A percentile compares a stretch with the other conserved stretches of the same genome.
phyloP scores from a whole-genome alignment of 2,329 filamentous ascomycete genomes.

The Hortaea sp. region DNA sequence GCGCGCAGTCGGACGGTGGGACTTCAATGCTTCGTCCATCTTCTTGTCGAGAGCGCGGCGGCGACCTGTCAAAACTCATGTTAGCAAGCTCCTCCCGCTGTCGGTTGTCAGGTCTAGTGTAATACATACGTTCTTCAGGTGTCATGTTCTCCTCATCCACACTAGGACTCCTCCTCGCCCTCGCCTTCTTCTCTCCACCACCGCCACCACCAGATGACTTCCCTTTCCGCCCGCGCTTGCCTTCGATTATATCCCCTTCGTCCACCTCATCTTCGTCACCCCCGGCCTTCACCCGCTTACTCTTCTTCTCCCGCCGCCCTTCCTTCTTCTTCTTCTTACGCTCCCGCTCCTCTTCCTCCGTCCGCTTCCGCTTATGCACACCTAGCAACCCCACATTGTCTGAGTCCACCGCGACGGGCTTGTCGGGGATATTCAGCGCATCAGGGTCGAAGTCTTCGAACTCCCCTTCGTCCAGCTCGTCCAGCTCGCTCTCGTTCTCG shows the following conservation, averaged over 20 bases:
- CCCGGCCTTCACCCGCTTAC: conserved; percentile 41
- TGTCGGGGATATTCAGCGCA: conserved; percentile 51
- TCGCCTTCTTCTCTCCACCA: conserved; percentile 31
- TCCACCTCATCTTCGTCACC: conserved; percentile 43
- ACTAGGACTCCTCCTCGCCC: conserved; percentile 42
- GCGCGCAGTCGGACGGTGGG: conserved; percentile 63
- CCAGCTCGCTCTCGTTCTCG: conserved; percentile 49
- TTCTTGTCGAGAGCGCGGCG: conserved; percentile 74
- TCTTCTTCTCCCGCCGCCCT: conserved; percentile 39
- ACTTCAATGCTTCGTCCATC: conserved; percentile 82
- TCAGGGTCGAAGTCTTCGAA: conserved; percentile 55
- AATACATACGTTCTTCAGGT: conserved; percentile 64
- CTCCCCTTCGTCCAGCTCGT: conserved; percentile 55
- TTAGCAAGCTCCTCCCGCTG: background rate
- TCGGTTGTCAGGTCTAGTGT: background rate
- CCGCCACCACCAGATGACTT: conserved; percentile 36
- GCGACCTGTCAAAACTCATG: conserved; percentile 39
- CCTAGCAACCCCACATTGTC: conserved; percentile 51
- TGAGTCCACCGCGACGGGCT: conserved; percentile 50
- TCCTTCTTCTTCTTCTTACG: conserved; percentile 51
- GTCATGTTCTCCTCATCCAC: conserved; percentile 66
- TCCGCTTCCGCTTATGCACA: conserved; percentile 56
- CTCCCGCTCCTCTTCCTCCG: conserved; percentile 48
- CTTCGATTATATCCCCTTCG: conserved; percentile 43
- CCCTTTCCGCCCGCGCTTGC: conserved; percentile 42